phyloP scores from a whole-genome alignment of 257 asterid genomes.

The Nemophila menziesii region DNA sequence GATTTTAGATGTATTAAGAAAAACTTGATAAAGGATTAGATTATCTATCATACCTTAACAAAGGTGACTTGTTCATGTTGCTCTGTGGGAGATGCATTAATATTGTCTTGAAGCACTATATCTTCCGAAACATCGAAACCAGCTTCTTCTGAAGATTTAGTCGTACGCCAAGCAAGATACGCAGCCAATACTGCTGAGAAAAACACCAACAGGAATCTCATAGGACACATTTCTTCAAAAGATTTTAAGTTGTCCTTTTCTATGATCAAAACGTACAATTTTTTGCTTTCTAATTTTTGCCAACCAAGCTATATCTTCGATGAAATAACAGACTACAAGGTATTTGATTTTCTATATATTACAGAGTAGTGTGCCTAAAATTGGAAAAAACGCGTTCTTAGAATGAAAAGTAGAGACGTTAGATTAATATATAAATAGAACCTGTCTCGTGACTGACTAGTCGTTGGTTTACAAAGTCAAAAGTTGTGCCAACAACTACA shows the following conservation, averaged over 20 bases:
- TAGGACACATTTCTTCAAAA: slow-evolving; percentile 30
- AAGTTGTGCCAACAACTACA: slow-evolving; percentile 2
- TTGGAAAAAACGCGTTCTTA: slow-evolving; percentile 6
- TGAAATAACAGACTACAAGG: not conserved
- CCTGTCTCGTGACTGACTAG: not conserved
- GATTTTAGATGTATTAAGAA: too few relatives aligned
- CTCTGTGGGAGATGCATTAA: slow-evolving; percentile 4
- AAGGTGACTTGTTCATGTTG: slow-evolving; percentile 4
- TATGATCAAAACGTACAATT: too few relatives aligned
- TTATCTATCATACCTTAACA: slow-evolving; percentile 10
- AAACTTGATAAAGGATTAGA: too few relatives aligned
- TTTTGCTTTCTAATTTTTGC: too few relatives aligned
- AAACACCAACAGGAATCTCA: slow-evolving; percentile 41
- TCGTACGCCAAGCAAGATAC: slow-evolving; percentile 39
- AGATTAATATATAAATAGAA: not conserved
- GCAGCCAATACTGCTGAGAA: slow-evolving; percentile 44
- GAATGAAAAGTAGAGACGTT: not conserved
- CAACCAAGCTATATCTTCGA: not conserved
- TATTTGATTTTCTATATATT: too few relatives aligned
- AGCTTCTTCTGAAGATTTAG: slow-evolving; percentile 8
- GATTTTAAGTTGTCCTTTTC: not conserved
- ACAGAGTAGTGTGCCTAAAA: not conserved
- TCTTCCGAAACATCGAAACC: slow-evolving; percentile 7
- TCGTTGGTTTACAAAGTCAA: slow-evolving; percentile 1
- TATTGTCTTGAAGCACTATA: not conserved